Conservation (phyloP, 2,329 filamentous ascomycete genomes). For the Hypoxylon sp. region DNA sequence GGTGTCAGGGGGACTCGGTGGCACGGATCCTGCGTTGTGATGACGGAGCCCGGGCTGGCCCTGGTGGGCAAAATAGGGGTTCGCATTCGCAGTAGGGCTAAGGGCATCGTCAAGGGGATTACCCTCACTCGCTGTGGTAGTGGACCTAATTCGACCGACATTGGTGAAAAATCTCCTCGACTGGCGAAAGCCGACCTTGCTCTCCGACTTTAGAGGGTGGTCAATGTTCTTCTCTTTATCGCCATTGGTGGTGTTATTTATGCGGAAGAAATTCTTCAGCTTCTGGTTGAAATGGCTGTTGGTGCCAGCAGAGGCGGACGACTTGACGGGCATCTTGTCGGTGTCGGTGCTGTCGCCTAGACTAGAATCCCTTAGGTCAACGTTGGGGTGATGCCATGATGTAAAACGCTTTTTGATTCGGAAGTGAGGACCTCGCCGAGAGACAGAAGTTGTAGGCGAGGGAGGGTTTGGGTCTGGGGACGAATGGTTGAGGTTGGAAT, state of each 20-base stretch:
- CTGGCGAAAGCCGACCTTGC: slow-evolving; percentile 79
- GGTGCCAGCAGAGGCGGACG: slow-evolving; percentile 61
- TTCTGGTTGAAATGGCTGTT: slow-evolving; percentile 70
- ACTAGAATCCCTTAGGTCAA: slow-evolving; percentile 40
- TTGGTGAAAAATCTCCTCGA: slow-evolving; percentile 89
- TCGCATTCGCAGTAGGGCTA: slow-evolving; percentile 92
- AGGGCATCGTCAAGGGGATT: slow-evolving; percentile 88
- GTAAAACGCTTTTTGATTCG: slow-evolving; percentile 51
- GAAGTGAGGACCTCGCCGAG: slow-evolving; percentile 44
- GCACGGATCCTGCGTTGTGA: slow-evolving; percentile 93
- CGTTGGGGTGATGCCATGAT: slow-evolving; percentile 52
- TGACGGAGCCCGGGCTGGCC: slow-evolving; percentile 92
- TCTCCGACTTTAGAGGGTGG: slow-evolving; percentile 63
- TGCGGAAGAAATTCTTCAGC: slow-evolving; percentile 78
- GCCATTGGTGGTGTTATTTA: slow-evolving; percentile 63
- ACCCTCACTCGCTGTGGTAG: slow-evolving; percentile 92
- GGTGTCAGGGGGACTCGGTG: slow-evolving; percentile 91
- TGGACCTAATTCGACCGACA: slow-evolving; percentile 87
- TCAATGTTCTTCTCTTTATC: slow-evolving; percentile 53
- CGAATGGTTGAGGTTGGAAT: slow-evolving; percentile 43
- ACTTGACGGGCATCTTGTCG: slow-evolving; percentile 65
- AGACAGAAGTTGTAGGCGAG: slow-evolving; percentile 43
- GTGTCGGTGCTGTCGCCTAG: slow-evolving; percentile 37
- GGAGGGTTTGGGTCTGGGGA: slow-evolving; percentile 38
- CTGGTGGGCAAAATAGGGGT: slow-evolving; percentile 97